These are phyloP conservation scores for Fusarium aywerte DNA, from an alignment of 2,329 filamentous ascomycete species.

Conservation along the genomic window DNA sequence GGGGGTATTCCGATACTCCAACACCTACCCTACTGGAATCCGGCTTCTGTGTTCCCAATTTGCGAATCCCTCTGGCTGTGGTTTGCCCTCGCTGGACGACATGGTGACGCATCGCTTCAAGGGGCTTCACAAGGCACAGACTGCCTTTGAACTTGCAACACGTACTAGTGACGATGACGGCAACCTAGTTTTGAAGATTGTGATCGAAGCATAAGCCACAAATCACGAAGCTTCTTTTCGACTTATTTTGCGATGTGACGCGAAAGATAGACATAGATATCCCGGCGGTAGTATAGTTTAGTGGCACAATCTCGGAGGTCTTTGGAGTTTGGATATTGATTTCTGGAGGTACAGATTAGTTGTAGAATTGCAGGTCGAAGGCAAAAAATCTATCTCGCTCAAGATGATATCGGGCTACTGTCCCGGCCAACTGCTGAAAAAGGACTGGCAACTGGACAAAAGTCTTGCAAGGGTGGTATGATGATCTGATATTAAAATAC, in stretches of 20 bases:
- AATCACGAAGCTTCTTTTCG: slow-evolving; percentile 18
- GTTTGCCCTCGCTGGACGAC: slow-evolving; percentile 72
- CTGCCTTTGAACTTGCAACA: slow-evolving; percentile 76
- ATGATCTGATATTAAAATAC: background rate
- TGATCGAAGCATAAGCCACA: slow-evolving; percentile 62
- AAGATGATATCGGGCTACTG: background rate
- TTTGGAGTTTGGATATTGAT: background rate
- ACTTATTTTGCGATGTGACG: slow-evolving; percentile 17
- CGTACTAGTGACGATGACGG: slow-evolving; percentile 74
- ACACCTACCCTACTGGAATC: slow-evolving; percentile 79
- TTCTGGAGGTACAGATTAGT: background rate
- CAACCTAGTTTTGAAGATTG: slow-evolving; percentile 77
- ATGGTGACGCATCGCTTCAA: slow-evolving; percentile 79
- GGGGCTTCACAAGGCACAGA: slow-evolving; percentile 69
- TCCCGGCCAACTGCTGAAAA: background rate
- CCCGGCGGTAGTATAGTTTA: slow-evolving; percentile 1
- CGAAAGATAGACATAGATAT: slow-evolving; percentile 40
- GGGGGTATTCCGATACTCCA: slow-evolving; percentile 82
- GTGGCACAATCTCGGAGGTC: background rate
- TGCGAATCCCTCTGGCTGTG: slow-evolving; percentile 53
- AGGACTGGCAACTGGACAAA: background rate
- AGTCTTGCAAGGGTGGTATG: too few species aligned
- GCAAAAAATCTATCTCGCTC: background rate
- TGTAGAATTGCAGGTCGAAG: background rate
- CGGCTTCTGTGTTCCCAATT: slow-evolving; percentile 63